Percentiles rank a stretch among this genome's conserved stretches.
These are phyloP conservation scores for Fagus crenata DNA, from an alignment of 306 rosid species.

Conservation along the genomic window DNA sequence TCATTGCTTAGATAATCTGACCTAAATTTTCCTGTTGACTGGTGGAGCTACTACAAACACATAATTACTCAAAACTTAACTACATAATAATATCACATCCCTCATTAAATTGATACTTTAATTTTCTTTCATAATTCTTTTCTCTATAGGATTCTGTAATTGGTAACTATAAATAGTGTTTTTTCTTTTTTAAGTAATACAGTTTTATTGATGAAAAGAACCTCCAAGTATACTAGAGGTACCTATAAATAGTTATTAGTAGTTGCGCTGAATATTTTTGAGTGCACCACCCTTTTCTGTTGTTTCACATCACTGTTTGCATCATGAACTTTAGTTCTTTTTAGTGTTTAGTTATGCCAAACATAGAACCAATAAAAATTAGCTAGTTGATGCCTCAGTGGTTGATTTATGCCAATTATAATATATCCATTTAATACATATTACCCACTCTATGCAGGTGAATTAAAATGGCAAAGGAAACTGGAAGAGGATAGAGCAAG, in stretches of 20 bases:
- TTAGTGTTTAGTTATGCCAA: not conserved
- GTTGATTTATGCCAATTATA: not conserved
- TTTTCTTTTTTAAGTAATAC: no score
- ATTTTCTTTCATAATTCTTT: not conserved
- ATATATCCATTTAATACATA: not conserved
- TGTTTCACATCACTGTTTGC: not conserved
- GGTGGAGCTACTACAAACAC: not conserved
- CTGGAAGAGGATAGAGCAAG: not conserved
- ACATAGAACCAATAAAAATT: not conserved
- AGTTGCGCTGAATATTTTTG: no score
- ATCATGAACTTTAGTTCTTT: not conserved
- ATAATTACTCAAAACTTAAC: not conserved
- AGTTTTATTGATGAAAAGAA: no score
- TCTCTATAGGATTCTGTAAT: not conserved
- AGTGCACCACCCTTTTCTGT: not conserved
- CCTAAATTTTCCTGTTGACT: not conserved
- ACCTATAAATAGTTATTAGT: not conserved
- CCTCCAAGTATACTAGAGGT: no score
- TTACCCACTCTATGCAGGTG: not conserved
- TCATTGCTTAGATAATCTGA: not conserved
- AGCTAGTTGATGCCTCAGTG: not conserved
- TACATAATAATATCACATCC: not conserved
- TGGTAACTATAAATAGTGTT: not conserved
- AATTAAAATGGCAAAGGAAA: not conserved
- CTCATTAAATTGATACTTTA: not conserved